A percentile compares a stretch with the other conserved stretches of the same genome.
phyloP scores from a whole-genome alignment of 306 rosid species.

The Pterocarpus santalinus region DNA sequence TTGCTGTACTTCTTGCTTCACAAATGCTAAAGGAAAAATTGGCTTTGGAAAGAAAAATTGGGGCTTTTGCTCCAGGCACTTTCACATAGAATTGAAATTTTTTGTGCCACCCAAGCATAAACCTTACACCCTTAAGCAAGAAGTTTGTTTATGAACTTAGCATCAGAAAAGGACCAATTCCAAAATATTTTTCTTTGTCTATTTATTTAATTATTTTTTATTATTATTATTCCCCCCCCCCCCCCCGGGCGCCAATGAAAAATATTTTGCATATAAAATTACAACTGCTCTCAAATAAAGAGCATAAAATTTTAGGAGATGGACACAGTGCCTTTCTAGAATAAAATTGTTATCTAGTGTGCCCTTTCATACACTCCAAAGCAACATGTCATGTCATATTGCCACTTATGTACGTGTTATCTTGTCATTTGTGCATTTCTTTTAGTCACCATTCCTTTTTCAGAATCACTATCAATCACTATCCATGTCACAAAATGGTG shows the following conservation, averaged over 20 bases:
- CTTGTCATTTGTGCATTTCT: slow-evolving; percentile 4
- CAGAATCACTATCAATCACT: slow-evolving; percentile 30
- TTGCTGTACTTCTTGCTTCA: neutral
- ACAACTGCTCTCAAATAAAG: neutral
- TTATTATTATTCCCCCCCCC: no score
- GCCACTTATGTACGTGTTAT: slow-evolving; percentile 12
- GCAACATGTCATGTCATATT: neutral
- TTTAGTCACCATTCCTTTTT: slow-evolving; percentile 19
- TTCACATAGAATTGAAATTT: neutral
- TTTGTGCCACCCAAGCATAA: no score
- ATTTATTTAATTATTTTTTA: no score
- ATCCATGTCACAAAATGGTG: slow-evolving; percentile 6
- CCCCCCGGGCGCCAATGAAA: no score
- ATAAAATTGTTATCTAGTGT: neutral
- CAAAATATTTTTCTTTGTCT: no score
- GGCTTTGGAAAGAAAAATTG: neutral
- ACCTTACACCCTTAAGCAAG: neutral
- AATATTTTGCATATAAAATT: neutral
- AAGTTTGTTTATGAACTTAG: no score
- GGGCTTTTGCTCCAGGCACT: neutral
- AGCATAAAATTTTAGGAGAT: neutral
- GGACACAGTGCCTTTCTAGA: neutral
- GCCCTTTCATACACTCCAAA: neutral
- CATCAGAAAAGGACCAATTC: no score
- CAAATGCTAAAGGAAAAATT: neutral